These are phyloP conservation scores for Neostapfia colusana DNA, from an alignment of 176 grass and related monocot genomes.

Conservation along the genomic window DNA sequence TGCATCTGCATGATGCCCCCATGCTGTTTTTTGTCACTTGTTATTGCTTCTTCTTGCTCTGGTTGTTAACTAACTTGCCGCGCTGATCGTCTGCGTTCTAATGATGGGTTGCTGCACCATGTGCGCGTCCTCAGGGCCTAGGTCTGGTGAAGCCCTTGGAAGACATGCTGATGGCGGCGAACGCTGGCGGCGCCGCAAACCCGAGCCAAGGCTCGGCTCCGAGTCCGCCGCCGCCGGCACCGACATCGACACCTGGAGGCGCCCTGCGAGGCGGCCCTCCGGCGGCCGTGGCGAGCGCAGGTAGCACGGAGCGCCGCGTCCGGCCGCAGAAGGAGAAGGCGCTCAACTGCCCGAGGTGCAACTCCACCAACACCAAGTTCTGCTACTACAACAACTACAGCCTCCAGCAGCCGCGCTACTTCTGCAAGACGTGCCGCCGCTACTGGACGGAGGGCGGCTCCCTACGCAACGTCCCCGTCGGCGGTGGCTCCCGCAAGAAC, in stretches of 20 bases:
- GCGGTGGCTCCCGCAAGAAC: conserved; percentile 93
- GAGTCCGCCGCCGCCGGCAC: conserved; percentile 16
- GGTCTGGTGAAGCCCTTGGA: conserved; percentile 87
- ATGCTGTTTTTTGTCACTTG: conserved; percentile 38
- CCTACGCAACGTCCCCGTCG: conserved; percentile 87
- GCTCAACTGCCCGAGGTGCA: conserved; percentile 92
- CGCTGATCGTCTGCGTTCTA: conserved; percentile 39
- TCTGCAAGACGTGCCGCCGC: conserved; percentile 95
- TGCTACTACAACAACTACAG: conserved; percentile 99
- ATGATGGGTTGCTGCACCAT: conserved; percentile 40
- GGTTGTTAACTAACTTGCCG: conserved; percentile 23
- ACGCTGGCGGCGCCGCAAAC: conserved; percentile 7
- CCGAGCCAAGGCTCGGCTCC: conserved; percentile 30
- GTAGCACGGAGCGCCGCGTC: conserved; percentile 55
- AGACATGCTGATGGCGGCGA: conserved; percentile 60
- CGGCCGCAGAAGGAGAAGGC: conserved; percentile 89
- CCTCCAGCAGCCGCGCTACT: conserved; percentile 94
- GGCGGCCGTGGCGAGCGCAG: conserved; percentile 6
- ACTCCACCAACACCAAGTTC: conserved; percentile 97
- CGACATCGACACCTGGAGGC: conserved; percentile 3
- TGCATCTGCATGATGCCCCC: conserved; percentile 35
- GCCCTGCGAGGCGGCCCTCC: conserved; percentile 3
- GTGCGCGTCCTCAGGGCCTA: conserved; percentile 49
- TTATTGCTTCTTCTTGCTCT: conserved; percentile 52
- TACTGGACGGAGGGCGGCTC: conserved; percentile 98